A percentile compares a stretch with the other conserved stretches of the same genome.
Evolutionary conservation across 495 filamentous ascomycete genomes (phyloP).

Genomic region (Xanthoparmelia taractica): DNA sequence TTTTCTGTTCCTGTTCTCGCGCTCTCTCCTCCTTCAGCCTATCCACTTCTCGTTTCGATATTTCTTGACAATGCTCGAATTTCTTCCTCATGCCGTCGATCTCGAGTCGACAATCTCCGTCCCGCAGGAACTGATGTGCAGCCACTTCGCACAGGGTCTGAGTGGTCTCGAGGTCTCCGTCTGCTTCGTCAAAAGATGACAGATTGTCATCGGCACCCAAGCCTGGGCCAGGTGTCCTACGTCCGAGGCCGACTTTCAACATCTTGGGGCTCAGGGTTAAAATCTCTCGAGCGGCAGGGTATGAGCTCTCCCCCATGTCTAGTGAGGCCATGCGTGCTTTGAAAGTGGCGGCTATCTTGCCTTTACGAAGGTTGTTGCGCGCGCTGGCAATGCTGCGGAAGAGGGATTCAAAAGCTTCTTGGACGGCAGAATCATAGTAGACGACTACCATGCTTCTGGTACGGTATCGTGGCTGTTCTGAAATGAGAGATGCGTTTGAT

Average conservation of each 20-base stretch:
- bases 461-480: conserved; percentile 50
- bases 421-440: conserved; percentile 81
- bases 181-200: conserved; percentile 57
- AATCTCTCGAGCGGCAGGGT: conserved; percentile 4
- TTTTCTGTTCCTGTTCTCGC: conserved; percentile 25
- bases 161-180: conserved; percentile 67
- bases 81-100: conserved; percentile 57
- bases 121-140: conserved; percentile 78
- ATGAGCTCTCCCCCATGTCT: conserved; percentile 8
- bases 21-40: conserved; percentile 36
- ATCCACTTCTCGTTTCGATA: conserved; percentile 37
- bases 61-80: conserved; percentile 38
- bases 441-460: conserved; percentile 75
- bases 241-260: conserved; percentile 7
- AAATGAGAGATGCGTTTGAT: conserved; percentile 30
- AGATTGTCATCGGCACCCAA: conserved; percentile 8
- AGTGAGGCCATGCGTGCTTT: conserved; percentile 24
- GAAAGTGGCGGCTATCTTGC: conserved; percentile 55
- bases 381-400: conserved; percentile 73
- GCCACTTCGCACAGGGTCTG: conserved; percentile 75
- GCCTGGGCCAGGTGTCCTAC: conserved; percentile 5
- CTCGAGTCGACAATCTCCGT: conserved; percentile 71
- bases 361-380: conserved; percentile 74
- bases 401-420: conserved; percentile 68
- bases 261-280: conserved; percentile 16